A percentile compares a stretch with the other conserved stretches of the same genome.
Conservation (phyloP, 2,329 filamentous ascomycete species). For the Fusarium sp. region DNA sequence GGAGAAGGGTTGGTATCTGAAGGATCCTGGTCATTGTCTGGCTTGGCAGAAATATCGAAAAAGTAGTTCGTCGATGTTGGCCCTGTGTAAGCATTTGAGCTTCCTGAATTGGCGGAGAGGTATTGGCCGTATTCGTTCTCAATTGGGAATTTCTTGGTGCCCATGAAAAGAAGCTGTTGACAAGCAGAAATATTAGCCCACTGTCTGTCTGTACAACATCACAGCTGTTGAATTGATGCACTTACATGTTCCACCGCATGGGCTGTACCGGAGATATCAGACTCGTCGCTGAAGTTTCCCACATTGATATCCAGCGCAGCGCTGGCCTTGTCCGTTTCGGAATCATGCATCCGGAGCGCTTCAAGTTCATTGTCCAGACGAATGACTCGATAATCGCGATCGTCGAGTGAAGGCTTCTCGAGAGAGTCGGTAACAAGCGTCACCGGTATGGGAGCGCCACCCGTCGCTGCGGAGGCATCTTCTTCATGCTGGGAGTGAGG, state of each 20-base stretch:
- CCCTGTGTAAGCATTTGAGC: constrained; percentile 95
- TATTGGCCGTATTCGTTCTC: constrained; percentile 98
- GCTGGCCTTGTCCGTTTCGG: constrained; percentile 95
- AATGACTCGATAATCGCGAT: constrained; percentile 89
- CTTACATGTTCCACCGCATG: constrained; percentile 92
- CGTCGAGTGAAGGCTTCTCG: constrained; percentile 86
- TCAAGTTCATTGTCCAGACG: constrained; percentile 88
- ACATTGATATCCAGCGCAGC: constrained; percentile 96
- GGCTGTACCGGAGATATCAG: constrained; percentile 92
- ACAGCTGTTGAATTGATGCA: constrained; percentile 1
- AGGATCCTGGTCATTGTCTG: constrained; percentile 69
- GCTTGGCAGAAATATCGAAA: constrained; percentile 91
- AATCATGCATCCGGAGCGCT: constrained; percentile 91
- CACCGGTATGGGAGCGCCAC: constrained; percentile 48
- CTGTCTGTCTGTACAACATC: background rate
- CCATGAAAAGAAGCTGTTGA: constrained; percentile 89
- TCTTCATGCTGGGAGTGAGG: constrained; percentile 46
- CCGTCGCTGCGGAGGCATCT: constrained; percentile 39
- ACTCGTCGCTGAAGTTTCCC: constrained; percentile 91
- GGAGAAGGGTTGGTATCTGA: constrained; percentile 68
- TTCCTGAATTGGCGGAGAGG: constrained; percentile 87
- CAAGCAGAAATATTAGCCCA: constrained; percentile 23
- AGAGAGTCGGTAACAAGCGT: constrained; percentile 73
- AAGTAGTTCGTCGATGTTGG: constrained; percentile 97
- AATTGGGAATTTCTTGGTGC: constrained; percentile 95